Percentiles rank a stretch among this genome's conserved stretches.
Conservation (phyloP, 2,329 filamentous ascomycete genomes). For the Fusarium domesticum region DNA sequence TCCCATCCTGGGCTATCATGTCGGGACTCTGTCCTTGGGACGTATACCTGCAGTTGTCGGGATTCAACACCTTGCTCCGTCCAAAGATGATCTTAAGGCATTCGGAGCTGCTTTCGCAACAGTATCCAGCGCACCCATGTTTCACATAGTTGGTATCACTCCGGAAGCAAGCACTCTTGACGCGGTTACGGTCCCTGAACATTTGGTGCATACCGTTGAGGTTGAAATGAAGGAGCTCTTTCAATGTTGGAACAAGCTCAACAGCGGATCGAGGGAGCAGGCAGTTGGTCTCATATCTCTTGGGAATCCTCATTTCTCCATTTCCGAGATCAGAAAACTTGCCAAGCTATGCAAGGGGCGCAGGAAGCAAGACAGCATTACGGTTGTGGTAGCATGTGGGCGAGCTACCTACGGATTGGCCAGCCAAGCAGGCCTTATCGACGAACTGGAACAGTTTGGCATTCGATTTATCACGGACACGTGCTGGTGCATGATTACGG, state of each 20-base stretch:
- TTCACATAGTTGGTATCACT: constrained; percentile 41
- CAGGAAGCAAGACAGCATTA: constrained; percentile 18
- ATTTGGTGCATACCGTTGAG: neutral
- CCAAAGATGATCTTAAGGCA: constrained; percentile 38
- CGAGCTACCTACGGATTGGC: constrained; percentile 5
- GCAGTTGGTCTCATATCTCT: constrained; percentile 40
- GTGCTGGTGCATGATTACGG: constrained; percentile 46
- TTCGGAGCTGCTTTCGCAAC: constrained; percentile 46
- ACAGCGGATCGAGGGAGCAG: constrained; percentile 6
- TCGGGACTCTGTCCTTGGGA: neutral
- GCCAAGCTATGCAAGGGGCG: constrained; percentile 28
- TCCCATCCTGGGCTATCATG: neutral
- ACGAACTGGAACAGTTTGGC: constrained; percentile 36
- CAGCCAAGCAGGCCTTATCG: constrained; percentile 29
- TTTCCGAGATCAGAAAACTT: constrained; percentile 35
- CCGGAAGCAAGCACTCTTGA: constrained; percentile 31
- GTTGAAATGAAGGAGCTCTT: constrained; percentile 4
- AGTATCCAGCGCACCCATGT: constrained; percentile 41
- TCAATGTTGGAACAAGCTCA: constrained; percentile 9
- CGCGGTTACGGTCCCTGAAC: neutral
- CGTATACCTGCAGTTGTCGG: neutral
- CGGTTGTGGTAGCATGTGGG: constrained; percentile 17
- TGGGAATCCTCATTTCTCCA: constrained; percentile 45
- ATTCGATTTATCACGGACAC: constrained; percentile 42
- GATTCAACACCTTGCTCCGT: constrained; percentile 23